Evolutionary conservation across 441 rosid species (phyloP).

Genomic region (Omphalea diandra): DNA sequence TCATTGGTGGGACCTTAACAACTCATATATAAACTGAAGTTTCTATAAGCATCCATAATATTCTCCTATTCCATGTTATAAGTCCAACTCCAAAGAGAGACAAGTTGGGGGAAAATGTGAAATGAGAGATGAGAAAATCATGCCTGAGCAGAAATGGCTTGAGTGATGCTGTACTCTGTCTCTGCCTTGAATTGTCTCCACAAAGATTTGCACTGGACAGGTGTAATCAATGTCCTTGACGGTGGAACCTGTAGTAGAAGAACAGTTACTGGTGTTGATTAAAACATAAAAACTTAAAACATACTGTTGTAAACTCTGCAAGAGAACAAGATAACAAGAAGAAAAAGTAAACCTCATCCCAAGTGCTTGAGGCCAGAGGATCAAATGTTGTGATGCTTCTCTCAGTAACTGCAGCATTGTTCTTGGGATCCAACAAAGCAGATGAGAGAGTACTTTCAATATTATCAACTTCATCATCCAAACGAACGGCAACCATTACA

Average conservation of each 20-base stretch:
- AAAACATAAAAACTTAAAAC: too few relatives aligned
- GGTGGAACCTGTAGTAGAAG: conserved; percentile 65
- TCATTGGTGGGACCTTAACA: background rate
- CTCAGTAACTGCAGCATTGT: conserved; percentile 36
- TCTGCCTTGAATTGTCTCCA: conserved; percentile 84
- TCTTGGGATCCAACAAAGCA: conserved; percentile 62
- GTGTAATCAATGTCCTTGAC: conserved; percentile 55
- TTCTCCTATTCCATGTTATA: background rate
- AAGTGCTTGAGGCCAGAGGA: conserved; percentile 69
- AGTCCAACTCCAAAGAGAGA: background rate
- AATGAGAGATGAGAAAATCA: background rate
- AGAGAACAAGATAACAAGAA: too few relatives aligned
- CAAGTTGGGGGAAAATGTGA: background rate
- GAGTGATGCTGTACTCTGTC: conserved; percentile 69
- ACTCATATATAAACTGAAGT: background rate
- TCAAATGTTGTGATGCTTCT: conserved; percentile 51
- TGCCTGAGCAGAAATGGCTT: conserved; percentile 84
- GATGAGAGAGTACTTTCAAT: conserved; percentile 53
- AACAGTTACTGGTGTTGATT: too few relatives aligned
- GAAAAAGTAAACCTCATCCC: conserved; percentile 97
- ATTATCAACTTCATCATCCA: conserved; percentile 69
- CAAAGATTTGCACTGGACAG: conserved; percentile 69
- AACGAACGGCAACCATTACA: conserved; percentile 68
- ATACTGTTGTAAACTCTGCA: too few relatives aligned
- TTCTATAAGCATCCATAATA: too few relatives aligned